Conservation (phyloP, 1,139 yeast genomes). For the Kluyveromyces sp. region DNA sequence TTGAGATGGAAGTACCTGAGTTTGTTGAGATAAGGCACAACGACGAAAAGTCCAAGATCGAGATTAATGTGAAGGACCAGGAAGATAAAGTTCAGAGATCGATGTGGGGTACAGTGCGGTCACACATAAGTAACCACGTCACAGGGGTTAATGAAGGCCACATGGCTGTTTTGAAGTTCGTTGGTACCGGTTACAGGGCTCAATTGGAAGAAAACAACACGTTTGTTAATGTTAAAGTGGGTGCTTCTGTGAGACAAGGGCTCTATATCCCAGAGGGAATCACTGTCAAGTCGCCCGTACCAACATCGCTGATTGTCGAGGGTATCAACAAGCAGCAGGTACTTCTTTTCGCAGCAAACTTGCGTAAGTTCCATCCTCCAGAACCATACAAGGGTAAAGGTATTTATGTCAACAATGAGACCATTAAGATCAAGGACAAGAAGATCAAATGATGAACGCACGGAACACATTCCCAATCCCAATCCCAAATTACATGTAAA, state of each 20-base stretch:
- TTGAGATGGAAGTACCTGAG: slow-evolving; percentile 61
- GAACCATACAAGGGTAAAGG: slow-evolving; percentile 99
- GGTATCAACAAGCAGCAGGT: slow-evolving; percentile 87
- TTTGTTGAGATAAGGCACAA: slow-evolving; percentile 44
- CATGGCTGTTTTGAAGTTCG: slow-evolving; percentile 75
- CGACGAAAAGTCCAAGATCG: slow-evolving; percentile 35
- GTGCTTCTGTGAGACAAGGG: slow-evolving; percentile 68
- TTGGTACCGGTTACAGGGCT: slow-evolving; percentile 97
- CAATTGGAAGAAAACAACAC: slow-evolving; percentile 48
- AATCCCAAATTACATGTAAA: slow-evolving; percentile 5
- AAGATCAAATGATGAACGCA: slow-evolving; percentile 61
- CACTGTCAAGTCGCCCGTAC: slow-evolving; percentile 68
- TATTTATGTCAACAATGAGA: slow-evolving; percentile 84
- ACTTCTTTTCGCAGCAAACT: slow-evolving; percentile 77
- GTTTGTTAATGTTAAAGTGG: slow-evolving; percentile 69
- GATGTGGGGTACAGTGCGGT: slow-evolving; percentile 94
- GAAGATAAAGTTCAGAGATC: slow-evolving; percentile 63
- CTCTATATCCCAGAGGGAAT: slow-evolving; percentile 67
- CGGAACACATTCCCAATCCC: background rate
- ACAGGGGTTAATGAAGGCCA: slow-evolving; percentile 93
- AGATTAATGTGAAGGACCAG: slow-evolving; percentile 51
- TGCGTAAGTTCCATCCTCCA: slow-evolving; percentile 85
- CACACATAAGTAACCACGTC: slow-evolving; percentile 67
- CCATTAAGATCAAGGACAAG: slow-evolving; percentile 82
- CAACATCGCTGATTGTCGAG: slow-evolving; percentile 80